phyloP scores from a whole-genome alignment of 192 early-diverging fungal genomes.

The Spinellus fusiger region DNA sequence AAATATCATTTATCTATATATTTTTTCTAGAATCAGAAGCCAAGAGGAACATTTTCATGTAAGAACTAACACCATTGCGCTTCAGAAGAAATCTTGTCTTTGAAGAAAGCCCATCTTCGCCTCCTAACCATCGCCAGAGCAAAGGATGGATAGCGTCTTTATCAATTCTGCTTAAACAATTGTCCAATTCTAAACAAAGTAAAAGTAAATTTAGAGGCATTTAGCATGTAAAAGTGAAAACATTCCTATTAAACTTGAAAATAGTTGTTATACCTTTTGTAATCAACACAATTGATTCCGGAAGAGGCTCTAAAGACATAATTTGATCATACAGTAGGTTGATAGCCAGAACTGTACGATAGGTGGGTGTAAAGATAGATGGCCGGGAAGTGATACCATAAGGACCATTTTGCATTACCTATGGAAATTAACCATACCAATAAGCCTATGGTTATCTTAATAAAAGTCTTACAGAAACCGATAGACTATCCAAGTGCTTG shows the following conservation, averaged over 20 bases:
- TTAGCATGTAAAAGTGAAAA: not conserved
- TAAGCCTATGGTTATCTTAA: not conserved
- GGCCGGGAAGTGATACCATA: slow-evolving; percentile 16
- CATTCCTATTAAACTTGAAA: too few relatives aligned
- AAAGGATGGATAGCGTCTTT: slow-evolving; percentile 11
- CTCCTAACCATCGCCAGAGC: slow-evolving; percentile 7
- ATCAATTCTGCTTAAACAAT: not conserved
- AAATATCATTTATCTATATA: not conserved
- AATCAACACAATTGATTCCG: not conserved
- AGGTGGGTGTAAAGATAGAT: slow-evolving; percentile 7
- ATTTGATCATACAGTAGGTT: not conserved
- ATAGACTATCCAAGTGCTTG: not conserved
- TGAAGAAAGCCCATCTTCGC: not conserved
- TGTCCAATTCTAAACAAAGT: slow-evolving; percentile 1
- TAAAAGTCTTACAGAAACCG: not conserved
- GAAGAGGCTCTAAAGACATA: not conserved
- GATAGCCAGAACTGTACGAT: not conserved
- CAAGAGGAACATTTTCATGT: slow-evolving; percentile 7
- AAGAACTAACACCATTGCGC: not conserved
- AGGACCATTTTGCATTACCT: slow-evolving; percentile 17
- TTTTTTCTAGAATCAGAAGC: slow-evolving; percentile 11
- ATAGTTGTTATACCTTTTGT: not conserved
- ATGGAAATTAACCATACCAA: not conserved
- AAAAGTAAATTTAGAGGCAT: not conserved
- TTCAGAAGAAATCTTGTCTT: not conserved